phyloP scores from a whole-genome alignment of 2,329 filamentous ascomycete species.

The Penicillium polonicum region DNA sequence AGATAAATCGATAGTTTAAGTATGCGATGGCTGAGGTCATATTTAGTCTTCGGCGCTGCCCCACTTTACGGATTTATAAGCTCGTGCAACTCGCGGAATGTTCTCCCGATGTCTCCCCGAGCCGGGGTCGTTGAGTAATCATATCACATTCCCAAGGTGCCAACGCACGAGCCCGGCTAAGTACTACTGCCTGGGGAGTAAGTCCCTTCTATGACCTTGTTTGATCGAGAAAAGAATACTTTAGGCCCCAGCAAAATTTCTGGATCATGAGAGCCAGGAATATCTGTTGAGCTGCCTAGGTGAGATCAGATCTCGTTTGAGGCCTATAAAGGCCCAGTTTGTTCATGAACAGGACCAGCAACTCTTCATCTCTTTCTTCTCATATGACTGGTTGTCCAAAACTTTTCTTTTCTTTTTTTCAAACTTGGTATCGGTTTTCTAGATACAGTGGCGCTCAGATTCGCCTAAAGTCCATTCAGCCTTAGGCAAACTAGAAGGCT shows the following conservation, averaged over 20 bases:
- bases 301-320: no score
- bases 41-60: not conserved
- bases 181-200: not conserved
- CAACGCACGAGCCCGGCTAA: not conserved
- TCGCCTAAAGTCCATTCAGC: no score
- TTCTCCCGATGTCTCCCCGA: not conserved
- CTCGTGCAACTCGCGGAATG: not conserved
- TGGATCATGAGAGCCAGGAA: not conserved
- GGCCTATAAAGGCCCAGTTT: no score
- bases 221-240: not conserved
- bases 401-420: no score
- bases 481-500: no score
- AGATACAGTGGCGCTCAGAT: no score
- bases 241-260: not conserved
- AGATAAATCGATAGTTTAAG: not conserved
- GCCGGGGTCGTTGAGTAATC: not conserved
- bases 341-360: no score
- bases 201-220: not conserved
- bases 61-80: constrained; percentile 7
- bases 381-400: no score
- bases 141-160: not conserved
- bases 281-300: not conserved
- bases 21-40: not conserved
- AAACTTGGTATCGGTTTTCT: no score
- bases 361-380: no score